These are phyloP conservation scores for Xylariaceae sp. DNA, from an alignment of 2,329 filamentous ascomycete genomes.

Conservation along the genomic window DNA sequence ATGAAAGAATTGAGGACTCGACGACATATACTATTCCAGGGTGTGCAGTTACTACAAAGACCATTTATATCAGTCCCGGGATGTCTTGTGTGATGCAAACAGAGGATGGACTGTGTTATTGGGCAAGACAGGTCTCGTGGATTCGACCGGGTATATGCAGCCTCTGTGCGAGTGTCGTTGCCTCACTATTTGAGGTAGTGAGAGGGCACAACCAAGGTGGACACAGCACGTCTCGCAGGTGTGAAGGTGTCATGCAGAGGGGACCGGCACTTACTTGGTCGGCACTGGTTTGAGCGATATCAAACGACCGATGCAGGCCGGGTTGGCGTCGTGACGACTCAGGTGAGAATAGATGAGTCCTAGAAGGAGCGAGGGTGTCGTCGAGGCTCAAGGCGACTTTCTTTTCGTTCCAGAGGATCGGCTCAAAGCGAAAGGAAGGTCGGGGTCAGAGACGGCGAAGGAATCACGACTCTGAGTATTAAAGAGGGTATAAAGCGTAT, in stretches of 20 bases:
- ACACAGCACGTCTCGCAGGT: constrained; percentile 12
- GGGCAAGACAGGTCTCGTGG: constrained; percentile 19
- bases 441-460: neutral
- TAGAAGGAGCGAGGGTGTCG: constrained; percentile 27
- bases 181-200: constrained; percentile 16
- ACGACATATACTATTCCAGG: constrained; percentile 4
- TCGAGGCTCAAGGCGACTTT: constrained; percentile 7
- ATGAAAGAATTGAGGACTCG: constrained; percentile 1
- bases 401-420: neutral
- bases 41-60: constrained; percentile 8
- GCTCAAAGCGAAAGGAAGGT: neutral
- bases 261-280: constrained; percentile 20
- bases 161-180: constrained; percentile 20
- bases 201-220: constrained; percentile 16
- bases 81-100: constrained; percentile 16
- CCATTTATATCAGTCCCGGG: constrained; percentile 13
- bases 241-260: constrained; percentile 16
- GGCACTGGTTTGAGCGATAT: constrained; percentile 18
- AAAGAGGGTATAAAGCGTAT: constrained; percentile 19
- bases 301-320: constrained; percentile 18
- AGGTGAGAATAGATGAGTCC: constrained; percentile 27
- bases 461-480: neutral
- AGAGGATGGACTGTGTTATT: constrained; percentile 18
- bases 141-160: constrained; percentile 20
- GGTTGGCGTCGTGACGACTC: constrained; percentile 22